Percentiles rank a stretch among this genome's conserved stretches.
These are phyloP conservation scores for Haplographium delicatum DNA, from an alignment of 495 filamentous ascomycete genomes.

Conservation along the genomic window DNA sequence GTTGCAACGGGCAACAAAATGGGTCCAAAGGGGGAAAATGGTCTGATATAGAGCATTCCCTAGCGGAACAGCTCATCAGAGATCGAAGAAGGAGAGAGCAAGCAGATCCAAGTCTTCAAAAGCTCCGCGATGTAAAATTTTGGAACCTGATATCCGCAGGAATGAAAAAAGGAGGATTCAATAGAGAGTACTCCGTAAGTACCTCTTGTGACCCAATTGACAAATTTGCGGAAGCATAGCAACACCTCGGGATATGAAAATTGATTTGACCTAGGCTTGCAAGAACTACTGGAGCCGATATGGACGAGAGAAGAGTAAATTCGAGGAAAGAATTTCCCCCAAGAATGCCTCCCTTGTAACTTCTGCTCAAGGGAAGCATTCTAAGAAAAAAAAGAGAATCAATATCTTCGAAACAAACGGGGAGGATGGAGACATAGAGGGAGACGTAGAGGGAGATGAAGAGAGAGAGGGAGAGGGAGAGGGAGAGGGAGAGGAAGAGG, in stretches of 20 bases:
- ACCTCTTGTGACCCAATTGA: not conserved
- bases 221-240: no score
- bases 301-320: not conserved
- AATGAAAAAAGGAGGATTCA: no score
- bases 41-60: no score
- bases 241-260: not conserved
- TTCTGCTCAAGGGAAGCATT: not conserved
- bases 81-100: no score
- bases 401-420: no score
- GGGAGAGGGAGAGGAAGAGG: not conserved
- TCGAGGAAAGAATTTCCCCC: conserved; percentile 2
- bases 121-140: no score
- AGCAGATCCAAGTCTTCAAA: no score
- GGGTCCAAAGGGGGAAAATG: no score
- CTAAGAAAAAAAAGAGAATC: not conserved
- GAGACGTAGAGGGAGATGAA: not conserved
- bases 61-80: no score
- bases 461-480: not conserved
- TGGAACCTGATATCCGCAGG: no score
- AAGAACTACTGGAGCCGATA: conserved; percentile 16
- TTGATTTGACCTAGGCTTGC: not conserved
- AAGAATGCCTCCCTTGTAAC: not conserved
- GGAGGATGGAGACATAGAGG: not conserved
- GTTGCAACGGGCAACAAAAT: no score
- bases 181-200: not conserved